These are phyloP conservation scores for Tuber umbilicatum DNA, from an alignment of 495 filamentous ascomycete genomes.

Conservation along the genomic window DNA sequence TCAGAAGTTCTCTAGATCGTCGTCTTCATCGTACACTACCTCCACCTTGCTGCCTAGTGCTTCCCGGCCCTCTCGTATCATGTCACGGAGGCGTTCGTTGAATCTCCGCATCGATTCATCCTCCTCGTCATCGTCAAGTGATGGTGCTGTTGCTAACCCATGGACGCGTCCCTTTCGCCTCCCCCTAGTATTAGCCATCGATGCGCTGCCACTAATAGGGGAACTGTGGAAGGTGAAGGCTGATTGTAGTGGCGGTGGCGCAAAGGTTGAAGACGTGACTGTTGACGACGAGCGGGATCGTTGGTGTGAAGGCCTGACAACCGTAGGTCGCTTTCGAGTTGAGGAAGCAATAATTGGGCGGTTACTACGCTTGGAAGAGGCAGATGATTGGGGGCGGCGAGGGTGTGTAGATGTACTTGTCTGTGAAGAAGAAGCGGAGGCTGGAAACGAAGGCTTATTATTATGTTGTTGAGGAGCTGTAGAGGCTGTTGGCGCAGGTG, in stretches of 20 bases:
- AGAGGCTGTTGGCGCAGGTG: slow-evolving; percentile 27
- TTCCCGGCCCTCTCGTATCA: slow-evolving; percentile 84
- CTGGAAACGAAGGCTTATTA: slow-evolving; percentile 1
- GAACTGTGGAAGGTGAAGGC: slow-evolving; percentile 29
- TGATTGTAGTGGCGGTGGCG: slow-evolving; percentile 18
- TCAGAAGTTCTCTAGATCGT: slow-evolving; percentile 38
- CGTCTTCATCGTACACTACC: slow-evolving; percentile 51
- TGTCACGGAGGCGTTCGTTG: slow-evolving; percentile 66
- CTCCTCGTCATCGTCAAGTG: slow-evolving; percentile 57
- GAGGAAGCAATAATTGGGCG: slow-evolving; percentile 24
- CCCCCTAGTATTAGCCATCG: slow-evolving; percentile 15
- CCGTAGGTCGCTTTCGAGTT: slow-evolving; percentile 24
- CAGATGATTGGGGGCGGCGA: slow-evolving; percentile 9
- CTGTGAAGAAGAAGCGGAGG: slow-evolving; percentile 6
- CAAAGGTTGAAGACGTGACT: slow-evolving; percentile 7
- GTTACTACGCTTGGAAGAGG: slow-evolving; percentile 10
- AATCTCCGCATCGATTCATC: slow-evolving; percentile 71
- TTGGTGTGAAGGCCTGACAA: slow-evolving; percentile 17
- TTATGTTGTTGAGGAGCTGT: slow-evolving; percentile 23
- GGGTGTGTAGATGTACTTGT: slow-evolving; percentile 12
- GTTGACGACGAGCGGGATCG: slow-evolving; percentile 11
- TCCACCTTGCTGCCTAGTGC: slow-evolving; percentile 74
- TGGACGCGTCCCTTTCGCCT: slow-evolving; percentile 8
- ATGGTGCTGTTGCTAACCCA: not conserved
- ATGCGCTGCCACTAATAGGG: slow-evolving; percentile 3